Percentiles rank a stretch among this genome's conserved stretches.
phyloP scores from a whole-genome alignment of 306 rosid species.

The Corylus americana region DNA sequence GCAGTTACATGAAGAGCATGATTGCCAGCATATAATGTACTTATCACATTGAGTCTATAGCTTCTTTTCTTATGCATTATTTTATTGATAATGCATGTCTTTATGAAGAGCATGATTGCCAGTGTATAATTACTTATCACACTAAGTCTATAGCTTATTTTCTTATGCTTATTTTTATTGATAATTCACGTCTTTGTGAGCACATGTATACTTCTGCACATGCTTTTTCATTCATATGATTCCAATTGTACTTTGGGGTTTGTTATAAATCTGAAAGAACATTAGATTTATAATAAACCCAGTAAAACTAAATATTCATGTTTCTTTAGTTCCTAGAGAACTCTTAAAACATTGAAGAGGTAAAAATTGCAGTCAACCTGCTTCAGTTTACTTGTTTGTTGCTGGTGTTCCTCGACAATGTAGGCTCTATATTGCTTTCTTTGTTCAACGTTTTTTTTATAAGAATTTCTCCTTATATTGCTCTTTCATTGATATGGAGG shows the following conservation, averaged over 20 bases:
- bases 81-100: background rate
- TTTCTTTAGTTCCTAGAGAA: background rate
- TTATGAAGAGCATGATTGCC: constrained; percentile 74
- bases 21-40: constrained; percentile 61
- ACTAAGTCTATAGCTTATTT: constrained; percentile 4
- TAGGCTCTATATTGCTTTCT: background rate
- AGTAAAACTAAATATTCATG: background rate
- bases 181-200: background rate
- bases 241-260: background rate
- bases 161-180: background rate
- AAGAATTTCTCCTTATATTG: background rate
- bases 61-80: background rate
- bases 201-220: background rate
- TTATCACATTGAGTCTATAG: constrained; percentile 6
- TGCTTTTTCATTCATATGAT: background rate
- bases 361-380: background rate
- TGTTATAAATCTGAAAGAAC: background rate
- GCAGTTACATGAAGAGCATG: constrained; percentile 88
- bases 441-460: background rate
- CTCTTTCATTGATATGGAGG: background rate
- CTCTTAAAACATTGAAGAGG: background rate
- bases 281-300: background rate
- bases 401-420: background rate
- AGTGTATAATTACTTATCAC: constrained; percentile 44
- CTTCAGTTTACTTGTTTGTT: background rate